Conservation (phyloP, 495 filamentous ascomycete genomes). For the Tuber microsphaerosporum region DNA sequence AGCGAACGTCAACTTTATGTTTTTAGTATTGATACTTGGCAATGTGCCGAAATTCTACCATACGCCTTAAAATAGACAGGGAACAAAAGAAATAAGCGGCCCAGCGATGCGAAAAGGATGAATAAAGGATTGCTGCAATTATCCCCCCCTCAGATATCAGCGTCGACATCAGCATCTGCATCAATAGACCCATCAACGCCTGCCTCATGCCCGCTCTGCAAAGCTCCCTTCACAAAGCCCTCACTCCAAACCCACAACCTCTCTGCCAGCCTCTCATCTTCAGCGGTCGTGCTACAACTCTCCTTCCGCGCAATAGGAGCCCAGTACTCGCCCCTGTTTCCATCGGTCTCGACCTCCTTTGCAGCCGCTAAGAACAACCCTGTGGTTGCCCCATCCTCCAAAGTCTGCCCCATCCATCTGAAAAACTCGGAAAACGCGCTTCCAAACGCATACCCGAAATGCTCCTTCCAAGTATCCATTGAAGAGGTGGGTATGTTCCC, state of each 20-base stretch:
- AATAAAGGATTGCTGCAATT: not conserved
- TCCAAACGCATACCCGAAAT: slow-evolving; percentile 38
- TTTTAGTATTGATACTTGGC: not conserved
- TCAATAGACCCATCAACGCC: not conserved
- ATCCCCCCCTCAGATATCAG: not conserved
- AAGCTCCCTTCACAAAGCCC: slow-evolving; percentile 7
- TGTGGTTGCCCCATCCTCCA: slow-evolving; percentile 44
- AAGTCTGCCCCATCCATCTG: slow-evolving; percentile 38
- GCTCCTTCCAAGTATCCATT: slow-evolving; percentile 42
- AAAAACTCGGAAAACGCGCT: slow-evolving; percentile 22
- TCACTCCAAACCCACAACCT: slow-evolving; percentile 28
- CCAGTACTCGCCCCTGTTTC: slow-evolving; percentile 27
- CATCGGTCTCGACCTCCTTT: slow-evolving; percentile 15
- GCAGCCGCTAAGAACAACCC: slow-evolving; percentile 41
- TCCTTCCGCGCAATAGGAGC: slow-evolving; percentile 20
- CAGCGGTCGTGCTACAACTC: slow-evolving; percentile 16
- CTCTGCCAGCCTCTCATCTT: slow-evolving; percentile 18
- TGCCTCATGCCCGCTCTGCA: not conserved
- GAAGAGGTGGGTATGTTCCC: slow-evolving; percentile 45
- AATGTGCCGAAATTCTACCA: not conserved
- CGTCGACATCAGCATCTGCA: not conserved
- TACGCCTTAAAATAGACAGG: not conserved
- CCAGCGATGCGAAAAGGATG: not conserved
- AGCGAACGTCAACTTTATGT: too few relatives aligned
- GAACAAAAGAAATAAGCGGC: not conserved